Conservation (phyloP, 2,329 filamentous ascomycete species). For the Scedosporium dehoogii region DNA sequence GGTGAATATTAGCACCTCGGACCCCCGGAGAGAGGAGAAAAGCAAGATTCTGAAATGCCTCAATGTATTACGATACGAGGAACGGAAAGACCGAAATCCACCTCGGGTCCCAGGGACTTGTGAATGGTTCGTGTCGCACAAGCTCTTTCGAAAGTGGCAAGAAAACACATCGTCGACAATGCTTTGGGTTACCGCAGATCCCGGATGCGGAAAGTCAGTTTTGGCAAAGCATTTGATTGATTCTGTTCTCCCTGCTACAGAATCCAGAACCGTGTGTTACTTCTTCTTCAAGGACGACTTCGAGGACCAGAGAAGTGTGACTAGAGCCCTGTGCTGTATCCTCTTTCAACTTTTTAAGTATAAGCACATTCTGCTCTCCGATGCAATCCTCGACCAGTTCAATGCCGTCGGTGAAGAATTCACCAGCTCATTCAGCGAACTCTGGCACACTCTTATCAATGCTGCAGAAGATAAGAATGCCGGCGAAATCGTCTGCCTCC, state of each 20-base stretch:
- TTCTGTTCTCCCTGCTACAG: slow-evolving; percentile 11
- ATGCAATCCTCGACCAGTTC: slow-evolving; percentile 9
- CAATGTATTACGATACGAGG: slow-evolving; percentile 12
- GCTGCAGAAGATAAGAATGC: slow-evolving; percentile 8
- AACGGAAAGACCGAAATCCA: slow-evolving; percentile 21
- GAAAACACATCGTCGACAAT: slow-evolving; percentile 10
- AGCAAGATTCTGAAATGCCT: background rate
- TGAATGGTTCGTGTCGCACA: slow-evolving; percentile 13
- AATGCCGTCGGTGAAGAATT: slow-evolving; percentile 11
- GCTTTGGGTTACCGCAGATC: slow-evolving; percentile 29
- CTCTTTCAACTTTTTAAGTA: slow-evolving; percentile 26
- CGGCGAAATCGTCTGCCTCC: slow-evolving; percentile 22
- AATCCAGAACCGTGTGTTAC: slow-evolving; percentile 21
- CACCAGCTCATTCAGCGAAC: slow-evolving; percentile 14
- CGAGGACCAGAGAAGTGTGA: slow-evolving; percentile 20
- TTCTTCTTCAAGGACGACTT: slow-evolving; percentile 36
- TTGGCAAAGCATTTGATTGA: slow-evolving; percentile 26
- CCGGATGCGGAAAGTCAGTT: slow-evolving; percentile 34
- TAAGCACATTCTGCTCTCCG: slow-evolving; percentile 14
- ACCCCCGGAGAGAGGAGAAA: too few species aligned
- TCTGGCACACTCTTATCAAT: slow-evolving; percentile 21
- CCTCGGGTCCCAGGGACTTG: slow-evolving; percentile 12
- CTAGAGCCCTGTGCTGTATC: slow-evolving; percentile 22
- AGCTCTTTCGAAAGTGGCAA: slow-evolving; percentile 12
- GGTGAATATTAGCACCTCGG: too few species aligned